Evolutionary conservation across 2,329 filamentous ascomycete species (phyloP).

Genomic region (Pseudogymnoascus sp.): DNA sequence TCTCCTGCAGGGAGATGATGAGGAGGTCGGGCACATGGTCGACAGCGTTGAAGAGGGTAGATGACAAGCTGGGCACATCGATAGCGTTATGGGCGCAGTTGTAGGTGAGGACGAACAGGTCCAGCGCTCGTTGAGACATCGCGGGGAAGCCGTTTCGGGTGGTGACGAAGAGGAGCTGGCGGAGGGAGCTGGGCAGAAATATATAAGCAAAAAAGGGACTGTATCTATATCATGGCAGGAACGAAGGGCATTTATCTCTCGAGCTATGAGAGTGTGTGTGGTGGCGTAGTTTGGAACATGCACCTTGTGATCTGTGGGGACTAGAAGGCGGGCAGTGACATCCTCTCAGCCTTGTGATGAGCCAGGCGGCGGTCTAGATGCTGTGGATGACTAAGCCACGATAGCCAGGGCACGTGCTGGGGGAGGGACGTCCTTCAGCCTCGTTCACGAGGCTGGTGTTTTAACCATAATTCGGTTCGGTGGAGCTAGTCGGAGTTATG

Average conservation of each 20-base stretch:
- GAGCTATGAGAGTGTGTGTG: neutral
- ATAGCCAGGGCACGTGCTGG: neutral
- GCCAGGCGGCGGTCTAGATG: neutral
- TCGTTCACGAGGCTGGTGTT: neutral
- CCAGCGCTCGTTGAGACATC: slow-evolving; percentile 35
- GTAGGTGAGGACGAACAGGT: slow-evolving; percentile 76
- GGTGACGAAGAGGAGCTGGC: slow-evolving; percentile 12
- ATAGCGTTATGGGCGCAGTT: slow-evolving; percentile 75
- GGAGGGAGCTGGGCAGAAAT: slow-evolving; percentile 1
- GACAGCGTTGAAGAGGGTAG: slow-evolving; percentile 59
- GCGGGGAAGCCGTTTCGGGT: neutral
- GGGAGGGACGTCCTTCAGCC: neutral
- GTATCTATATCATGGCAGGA: neutral
- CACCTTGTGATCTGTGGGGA: slow-evolving; percentile 3
- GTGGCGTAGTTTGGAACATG: neutral
- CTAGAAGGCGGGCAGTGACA: slow-evolving; percentile 1
- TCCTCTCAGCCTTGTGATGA: slow-evolving; percentile 6
- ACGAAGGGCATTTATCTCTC: neutral
- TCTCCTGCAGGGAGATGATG: slow-evolving; percentile 71
- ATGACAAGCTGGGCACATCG: slow-evolving; percentile 61
- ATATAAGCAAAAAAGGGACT: slow-evolving; percentile 5
- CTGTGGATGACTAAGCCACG: neutral
- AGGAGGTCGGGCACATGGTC: slow-evolving; percentile 58
- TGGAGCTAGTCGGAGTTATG: neutral
- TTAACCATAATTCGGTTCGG: neutral